phyloP scores from a whole-genome alignment of 805 yeast genomes.

The Candida peoriensis region DNA sequence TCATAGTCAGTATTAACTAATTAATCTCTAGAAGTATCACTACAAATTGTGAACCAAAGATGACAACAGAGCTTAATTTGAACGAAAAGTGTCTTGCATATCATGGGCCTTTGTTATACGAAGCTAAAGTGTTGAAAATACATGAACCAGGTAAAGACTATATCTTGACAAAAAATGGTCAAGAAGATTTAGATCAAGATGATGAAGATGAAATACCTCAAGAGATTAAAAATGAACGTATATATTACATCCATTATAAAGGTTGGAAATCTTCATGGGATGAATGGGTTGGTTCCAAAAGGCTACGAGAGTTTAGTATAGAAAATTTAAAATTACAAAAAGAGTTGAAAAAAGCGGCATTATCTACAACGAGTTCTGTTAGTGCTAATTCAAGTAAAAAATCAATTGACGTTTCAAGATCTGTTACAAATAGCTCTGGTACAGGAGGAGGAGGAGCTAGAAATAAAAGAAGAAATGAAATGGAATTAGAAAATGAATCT shows the following conservation, averaged over 20 bases:
- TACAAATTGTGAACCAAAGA: too few relatives aligned
- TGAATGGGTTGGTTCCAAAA: slow-evolving; percentile 79
- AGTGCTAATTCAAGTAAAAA: slow-evolving; percentile 9
- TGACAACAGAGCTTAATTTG: slow-evolving; percentile 4
- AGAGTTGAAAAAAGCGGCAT: slow-evolving; percentile 47
- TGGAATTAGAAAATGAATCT: slow-evolving; percentile 28
- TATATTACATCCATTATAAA: slow-evolving; percentile 78
- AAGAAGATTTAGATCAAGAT: slow-evolving; percentile 23
- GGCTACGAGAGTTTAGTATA: slow-evolving; percentile 64
- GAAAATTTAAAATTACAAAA: slow-evolving; percentile 64
- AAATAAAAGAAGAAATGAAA: slow-evolving; percentile 25
- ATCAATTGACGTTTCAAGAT: slow-evolving; percentile 12
- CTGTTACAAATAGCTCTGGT: slow-evolving; percentile 6
- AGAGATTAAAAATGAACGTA: slow-evolving; percentile 29
- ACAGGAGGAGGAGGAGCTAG: slow-evolving; percentile 6
- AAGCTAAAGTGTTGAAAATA: slow-evolving; percentile 69
- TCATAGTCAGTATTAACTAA: too few relatives aligned
- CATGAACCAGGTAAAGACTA: slow-evolving; percentile 49
- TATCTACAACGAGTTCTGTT: slow-evolving; percentile 24
- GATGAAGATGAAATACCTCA: slow-evolving; percentile 26
- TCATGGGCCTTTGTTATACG: slow-evolving; percentile 88
- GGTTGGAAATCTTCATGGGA: slow-evolving; percentile 98
- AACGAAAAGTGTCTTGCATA: slow-evolving; percentile 61
- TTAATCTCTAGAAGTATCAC: too few relatives aligned
- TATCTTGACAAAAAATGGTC: slow-evolving; percentile 37